Evolutionary conservation across 2,329 filamentous ascomycete genomes (phyloP).

Genomic region (Botrytis aclada): DNA sequence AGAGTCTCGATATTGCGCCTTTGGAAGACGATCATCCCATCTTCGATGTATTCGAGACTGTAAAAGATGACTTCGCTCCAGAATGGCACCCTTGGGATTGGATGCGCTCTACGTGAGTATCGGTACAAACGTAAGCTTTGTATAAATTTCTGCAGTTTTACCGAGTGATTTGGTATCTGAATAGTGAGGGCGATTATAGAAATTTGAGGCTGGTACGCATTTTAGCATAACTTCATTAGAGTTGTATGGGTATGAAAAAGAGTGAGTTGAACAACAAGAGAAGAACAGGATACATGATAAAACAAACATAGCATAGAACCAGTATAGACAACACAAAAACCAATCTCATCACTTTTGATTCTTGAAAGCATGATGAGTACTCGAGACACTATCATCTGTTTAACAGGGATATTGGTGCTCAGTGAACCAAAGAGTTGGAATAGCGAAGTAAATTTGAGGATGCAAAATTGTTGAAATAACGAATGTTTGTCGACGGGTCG

Average conservation of each 20-base stretch:
- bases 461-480: not conserved
- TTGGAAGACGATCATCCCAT: conserved; percentile 49
- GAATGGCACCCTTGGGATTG: not conserved
- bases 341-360: not conserved
- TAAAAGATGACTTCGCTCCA: conserved; percentile 54
- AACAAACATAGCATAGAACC: not conserved
- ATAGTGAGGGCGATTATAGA: not conserved
- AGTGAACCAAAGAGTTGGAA: not conserved
- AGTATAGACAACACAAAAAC: not conserved
- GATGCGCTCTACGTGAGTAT: not conserved
- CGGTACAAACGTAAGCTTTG: not conserved
- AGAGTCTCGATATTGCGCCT: conserved; percentile 52
- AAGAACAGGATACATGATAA: not conserved
- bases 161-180: not conserved
- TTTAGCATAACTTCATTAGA: too few species aligned
- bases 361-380: not conserved
- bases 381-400: not conserved
- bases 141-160: not conserved
- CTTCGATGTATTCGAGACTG: conserved; percentile 51
- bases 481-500: not conserved
- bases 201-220: too few species aligned
- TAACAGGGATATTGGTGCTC: not conserved
- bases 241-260: not conserved
- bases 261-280: not conserved
- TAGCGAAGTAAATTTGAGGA: not conserved